These are phyloP conservation scores for Thecaphora thlaspeos DNA, from an alignment of 1,284 basidiomycete species.

Conservation along the genomic window DNA sequence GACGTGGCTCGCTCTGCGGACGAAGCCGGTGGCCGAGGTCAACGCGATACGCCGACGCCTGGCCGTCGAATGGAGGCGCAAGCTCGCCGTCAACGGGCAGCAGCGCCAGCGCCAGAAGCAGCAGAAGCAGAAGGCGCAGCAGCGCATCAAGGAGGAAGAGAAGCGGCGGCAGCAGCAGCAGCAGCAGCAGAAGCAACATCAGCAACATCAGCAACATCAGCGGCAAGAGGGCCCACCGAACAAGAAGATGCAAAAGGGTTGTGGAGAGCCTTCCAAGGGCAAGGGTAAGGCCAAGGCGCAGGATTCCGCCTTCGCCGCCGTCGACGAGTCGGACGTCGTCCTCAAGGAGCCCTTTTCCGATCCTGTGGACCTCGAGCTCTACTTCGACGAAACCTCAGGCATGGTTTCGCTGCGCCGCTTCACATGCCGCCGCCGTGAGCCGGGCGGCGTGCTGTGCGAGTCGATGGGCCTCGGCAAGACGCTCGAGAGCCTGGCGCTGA, in stretches of 20 bases:
- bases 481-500: slow-evolving; percentile 30
- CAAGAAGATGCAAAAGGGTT: too few species aligned
- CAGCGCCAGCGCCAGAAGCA: too few species aligned
- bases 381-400: slow-evolving; percentile 35
- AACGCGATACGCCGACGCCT: too few species aligned
- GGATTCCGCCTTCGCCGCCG: background rate
- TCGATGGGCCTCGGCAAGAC: slow-evolving; percentile 43
- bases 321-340: background rate
- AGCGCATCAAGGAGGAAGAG: too few species aligned
- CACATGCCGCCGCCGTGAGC: slow-evolving; percentile 21
- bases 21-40: slow-evolving; percentile 3
- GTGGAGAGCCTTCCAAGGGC: too few species aligned
- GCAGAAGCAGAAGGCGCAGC: too few species aligned
- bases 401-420: slow-evolving; percentile 27
- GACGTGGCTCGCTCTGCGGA: slow-evolving; percentile 27
- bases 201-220: too few species aligned
- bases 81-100: too few species aligned
- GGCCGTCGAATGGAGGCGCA: too few species aligned
- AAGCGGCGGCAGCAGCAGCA: too few species aligned
- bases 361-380: slow-evolving; percentile 15
- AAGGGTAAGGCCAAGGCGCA: background rate
- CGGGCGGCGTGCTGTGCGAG: slow-evolving; percentile 44
- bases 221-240: too few species aligned
- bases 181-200: too few species aligned
- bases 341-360: slow-evolving; percentile 22